Conservation (phyloP, 805 yeast species). For the Grigorovia yakushimaensis region DNA sequence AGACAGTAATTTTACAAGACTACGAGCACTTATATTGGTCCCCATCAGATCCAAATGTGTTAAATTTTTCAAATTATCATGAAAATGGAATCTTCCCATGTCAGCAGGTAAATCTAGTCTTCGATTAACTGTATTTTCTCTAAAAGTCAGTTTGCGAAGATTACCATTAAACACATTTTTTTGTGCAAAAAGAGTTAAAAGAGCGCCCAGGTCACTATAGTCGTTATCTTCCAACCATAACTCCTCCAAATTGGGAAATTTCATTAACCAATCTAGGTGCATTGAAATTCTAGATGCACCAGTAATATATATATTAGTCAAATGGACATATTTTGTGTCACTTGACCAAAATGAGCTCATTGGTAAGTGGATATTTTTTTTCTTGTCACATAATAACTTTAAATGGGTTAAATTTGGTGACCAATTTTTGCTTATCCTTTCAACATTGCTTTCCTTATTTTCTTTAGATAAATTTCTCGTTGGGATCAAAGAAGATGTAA, state of each 20-base stretch:
- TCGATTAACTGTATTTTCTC: conserved; percentile 15
- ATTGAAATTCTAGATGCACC: conserved; percentile 13
- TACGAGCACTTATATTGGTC: conserved; percentile 21
- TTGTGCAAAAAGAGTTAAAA: conserved; percentile 11
- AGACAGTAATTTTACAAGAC: conserved; percentile 12
- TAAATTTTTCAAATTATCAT: conserved; percentile 13
- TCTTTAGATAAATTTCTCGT: conserved; percentile 3
- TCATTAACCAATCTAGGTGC: conserved; percentile 17
- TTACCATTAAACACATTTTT: conserved; percentile 9
- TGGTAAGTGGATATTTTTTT: conserved; percentile 13
- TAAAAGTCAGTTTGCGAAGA: conserved; percentile 19
- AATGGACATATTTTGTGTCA: conserved; percentile 3
- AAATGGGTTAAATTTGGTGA: conserved; percentile 12
- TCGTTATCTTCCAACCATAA: conserved; percentile 26
- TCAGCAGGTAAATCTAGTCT: conserved; percentile 11
- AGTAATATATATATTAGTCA: conserved; percentile 13
- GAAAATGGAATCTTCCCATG: conserved; percentile 3
- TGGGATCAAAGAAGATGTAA: conserved; percentile 13
- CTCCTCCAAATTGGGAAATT: conserved; percentile 14
- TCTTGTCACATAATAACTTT: conserved; percentile 17
- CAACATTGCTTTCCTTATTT: conserved; percentile 1
- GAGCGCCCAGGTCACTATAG: conserved; percentile 11
- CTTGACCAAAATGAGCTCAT: conserved; percentile 7
- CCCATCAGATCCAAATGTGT: conserved; percentile 22
- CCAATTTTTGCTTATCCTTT: conserved; percentile 8